Conservation (phyloP, 2,329 filamentous ascomycete species). For the Blumeria graminis region DNA sequence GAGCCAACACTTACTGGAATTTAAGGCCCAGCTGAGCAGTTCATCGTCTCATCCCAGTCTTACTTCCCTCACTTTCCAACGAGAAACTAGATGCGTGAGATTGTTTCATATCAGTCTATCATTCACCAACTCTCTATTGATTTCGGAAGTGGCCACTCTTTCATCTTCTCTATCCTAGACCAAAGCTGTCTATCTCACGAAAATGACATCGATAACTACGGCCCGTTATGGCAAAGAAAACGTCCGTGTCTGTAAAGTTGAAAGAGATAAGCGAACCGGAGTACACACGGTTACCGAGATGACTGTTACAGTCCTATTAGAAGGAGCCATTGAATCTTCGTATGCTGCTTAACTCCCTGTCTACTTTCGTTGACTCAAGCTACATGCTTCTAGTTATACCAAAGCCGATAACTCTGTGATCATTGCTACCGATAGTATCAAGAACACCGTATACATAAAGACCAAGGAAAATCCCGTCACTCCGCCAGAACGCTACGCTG, state of each 20-base stretch:
- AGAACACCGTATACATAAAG: conserved; percentile 89
- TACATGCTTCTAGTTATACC: conserved; percentile 43
- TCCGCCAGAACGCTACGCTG: conserved; percentile 78
- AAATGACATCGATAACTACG: conserved; percentile 17
- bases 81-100: too few species aligned
- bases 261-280: conserved; percentile 51
- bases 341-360: conserved; percentile 19
- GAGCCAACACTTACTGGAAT: too few species aligned
- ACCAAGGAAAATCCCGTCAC: conserved; percentile 84
- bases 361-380: conserved; percentile 7
- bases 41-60: too few species aligned
- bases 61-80: too few species aligned
- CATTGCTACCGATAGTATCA: conserved; percentile 92
- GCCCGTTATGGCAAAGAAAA: conserved; percentile 91
- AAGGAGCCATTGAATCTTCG: conserved; percentile 75
- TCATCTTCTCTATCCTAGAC: background rate
- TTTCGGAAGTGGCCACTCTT: too few species aligned
- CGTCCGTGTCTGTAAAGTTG: conserved; percentile 89
- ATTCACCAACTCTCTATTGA: too few species aligned
- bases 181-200: background rate
- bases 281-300: conserved; percentile 78
- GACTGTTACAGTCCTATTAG: conserved; percentile 78
- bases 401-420: conserved; percentile 82
- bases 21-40: too few species aligned
- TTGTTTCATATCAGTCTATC: too few species aligned